A percentile compares a stretch with the other conserved stretches of the same genome.
Conservation (phyloP, 768 basidiomycete genomes). For the Termitomyces sp. region DNA sequence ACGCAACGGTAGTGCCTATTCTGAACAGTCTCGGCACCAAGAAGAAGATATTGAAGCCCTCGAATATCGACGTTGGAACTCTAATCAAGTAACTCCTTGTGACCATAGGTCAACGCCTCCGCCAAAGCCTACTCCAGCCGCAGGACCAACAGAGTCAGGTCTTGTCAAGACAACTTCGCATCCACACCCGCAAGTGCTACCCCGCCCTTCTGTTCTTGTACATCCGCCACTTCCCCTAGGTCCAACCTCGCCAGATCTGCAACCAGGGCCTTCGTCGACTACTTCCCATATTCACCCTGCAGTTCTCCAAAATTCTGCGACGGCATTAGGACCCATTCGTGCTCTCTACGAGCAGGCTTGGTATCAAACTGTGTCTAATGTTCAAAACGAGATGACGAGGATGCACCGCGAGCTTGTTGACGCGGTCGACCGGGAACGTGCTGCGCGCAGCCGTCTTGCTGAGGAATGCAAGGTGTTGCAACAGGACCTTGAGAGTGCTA, state of each 20-base stretch:
- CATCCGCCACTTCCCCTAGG: neutral
- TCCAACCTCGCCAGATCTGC: neutral
- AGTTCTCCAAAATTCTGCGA: slow-evolving; percentile 3
- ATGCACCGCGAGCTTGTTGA: slow-evolving; percentile 12
- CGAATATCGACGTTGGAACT: neutral
- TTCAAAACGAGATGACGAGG: slow-evolving; percentile 16
- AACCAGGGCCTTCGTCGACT: neutral
- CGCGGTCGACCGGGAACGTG: slow-evolving; percentile 7
- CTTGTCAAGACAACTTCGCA: neutral
- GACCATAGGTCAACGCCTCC: neutral
- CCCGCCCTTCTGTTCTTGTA: neutral
- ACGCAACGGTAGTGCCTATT: neutral
- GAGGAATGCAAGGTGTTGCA: slow-evolving; percentile 6
- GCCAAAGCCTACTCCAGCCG: neutral
- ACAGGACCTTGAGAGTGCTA: slow-evolving; percentile 2
- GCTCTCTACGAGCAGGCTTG: slow-evolving; percentile 16
- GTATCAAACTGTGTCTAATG: slow-evolving; percentile 14
- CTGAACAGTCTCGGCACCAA: neutral
- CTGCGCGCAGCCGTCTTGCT: neutral
- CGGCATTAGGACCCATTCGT: slow-evolving; percentile 14
- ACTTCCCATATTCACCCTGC: slow-evolving; percentile 2
- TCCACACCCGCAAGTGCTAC: neutral
- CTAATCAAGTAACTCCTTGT: neutral
- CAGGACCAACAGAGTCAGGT: neutral
- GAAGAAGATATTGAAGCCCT: neutral